Conservation (phyloP, 345 rosid genomes). For the Syzygium aromaticum region DNA sequence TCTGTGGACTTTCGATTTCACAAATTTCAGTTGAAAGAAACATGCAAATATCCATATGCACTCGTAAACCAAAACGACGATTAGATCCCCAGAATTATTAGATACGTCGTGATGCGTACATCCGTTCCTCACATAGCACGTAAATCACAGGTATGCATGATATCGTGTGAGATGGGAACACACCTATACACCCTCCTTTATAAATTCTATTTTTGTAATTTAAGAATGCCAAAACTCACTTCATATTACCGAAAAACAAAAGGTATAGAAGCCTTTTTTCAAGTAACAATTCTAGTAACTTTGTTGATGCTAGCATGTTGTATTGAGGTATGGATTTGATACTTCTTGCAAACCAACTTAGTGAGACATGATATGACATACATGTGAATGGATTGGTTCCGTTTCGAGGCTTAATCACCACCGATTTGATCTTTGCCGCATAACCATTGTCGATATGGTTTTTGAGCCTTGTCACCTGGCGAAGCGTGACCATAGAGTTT, state of each 20-base stretch:
- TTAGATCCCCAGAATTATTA: not conserved
- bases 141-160: not conserved
- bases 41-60: not conserved
- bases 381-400: not conserved
- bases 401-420: too few relatives aligned
- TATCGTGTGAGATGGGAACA: not conserved
- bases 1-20: not conserved
- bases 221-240: not conserved
- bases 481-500: too few relatives aligned
- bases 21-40: too few relatives aligned
- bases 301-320: not conserved
- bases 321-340: not conserved
- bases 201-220: too few relatives aligned
- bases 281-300: not conserved
- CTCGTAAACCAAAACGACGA: too few relatives aligned
- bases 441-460: too few relatives aligned
- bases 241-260: not conserved
- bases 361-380: not conserved
- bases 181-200: too few relatives aligned
- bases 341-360: not conserved
- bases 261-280: not conserved
- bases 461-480: too few relatives aligned
- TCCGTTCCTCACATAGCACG: not conserved
- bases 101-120: not conserved
- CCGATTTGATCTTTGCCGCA: too few relatives aligned